Evolutionary conservation across 176 grass and related monocot genomes (phyloP), one percentile per base, ranked within the genome.

Genomic region (Oryza meridionalis): DNA sequence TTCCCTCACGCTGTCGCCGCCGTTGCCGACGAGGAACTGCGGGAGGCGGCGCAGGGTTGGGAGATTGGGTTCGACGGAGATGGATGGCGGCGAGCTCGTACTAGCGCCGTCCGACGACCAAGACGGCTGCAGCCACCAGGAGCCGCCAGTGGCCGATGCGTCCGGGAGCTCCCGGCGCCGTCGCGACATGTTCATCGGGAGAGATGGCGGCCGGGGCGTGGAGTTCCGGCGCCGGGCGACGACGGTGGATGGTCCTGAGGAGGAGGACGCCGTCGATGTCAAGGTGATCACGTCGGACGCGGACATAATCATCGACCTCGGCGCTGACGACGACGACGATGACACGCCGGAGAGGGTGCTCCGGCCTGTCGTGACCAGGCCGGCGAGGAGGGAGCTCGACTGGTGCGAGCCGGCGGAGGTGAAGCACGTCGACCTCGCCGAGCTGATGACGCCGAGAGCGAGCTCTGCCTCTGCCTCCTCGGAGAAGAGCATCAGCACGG

Each of bases 221-320:
- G 67, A 82, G 14, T 15, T 16, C 38, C 67, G 14, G 10, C 71
- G 14, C 10, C 29, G 29, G 29, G 29, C 9, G 19, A 22, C 72
- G 50, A 59, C 61, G 69, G 49, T 53, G 65, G 46, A 22, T 22
- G 21, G 11, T n/a, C 11, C 49, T 4, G 13, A 27, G 14, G 31
- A 16, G 5, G 38, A 49, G 5, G 11, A 0, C 50, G 8, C 1
- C 50, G 24, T 72, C 49, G 7, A 61, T 65, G 75, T 74, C 75
- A 88, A 76, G 53, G 44, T 87, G 59, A 93, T 76, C 59, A 38
- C 86, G 12, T 91, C 90, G 25, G 80, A 51, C 1, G 84, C 89
- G 0, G 88, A 94, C 76, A 89, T 94, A 75, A 80, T 84, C 85
- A 86, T 91, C 25, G 85, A 93, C 15, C 58, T 93, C 47, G 25